Evolutionary conservation across 1,139 yeast genomes (phyloP).

Genomic region (Pichia sp.): DNA sequence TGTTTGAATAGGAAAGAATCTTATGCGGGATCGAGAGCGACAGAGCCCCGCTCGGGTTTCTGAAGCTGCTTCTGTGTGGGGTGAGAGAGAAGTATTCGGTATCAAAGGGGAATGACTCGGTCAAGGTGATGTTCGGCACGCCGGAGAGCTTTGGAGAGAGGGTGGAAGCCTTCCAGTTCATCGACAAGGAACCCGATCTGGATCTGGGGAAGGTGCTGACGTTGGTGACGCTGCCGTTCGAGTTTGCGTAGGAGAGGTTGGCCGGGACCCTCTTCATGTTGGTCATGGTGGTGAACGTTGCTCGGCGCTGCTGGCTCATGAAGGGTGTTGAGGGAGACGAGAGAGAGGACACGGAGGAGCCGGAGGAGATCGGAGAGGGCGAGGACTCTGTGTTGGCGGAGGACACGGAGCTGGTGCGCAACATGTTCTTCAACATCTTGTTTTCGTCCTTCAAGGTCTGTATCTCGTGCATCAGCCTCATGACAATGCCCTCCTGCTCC

Average conservation of each 20-base stretch:
- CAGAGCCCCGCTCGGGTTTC: neutral
- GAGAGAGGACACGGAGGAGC: constrained; percentile 20
- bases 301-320: constrained; percentile 24
- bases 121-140: neutral
- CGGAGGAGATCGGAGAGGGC: constrained; percentile 4
- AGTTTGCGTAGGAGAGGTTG: constrained; percentile 3
- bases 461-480: constrained; percentile 55
- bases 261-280: constrained; percentile 15
- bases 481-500: constrained; percentile 64
- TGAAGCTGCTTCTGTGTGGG: neutral
- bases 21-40: neutral
- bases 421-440: constrained; percentile 30
- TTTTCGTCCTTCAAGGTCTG: constrained; percentile 50
- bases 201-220: constrained; percentile 11
- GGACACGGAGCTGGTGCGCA: constrained; percentile 3
- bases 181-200: constrained; percentile 9
- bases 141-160: neutral
- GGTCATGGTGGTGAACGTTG: constrained; percentile 21
- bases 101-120: constrained; percentile 6
- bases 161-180: neutral
- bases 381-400: constrained; percentile 8
- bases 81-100: constrained; percentile 2
- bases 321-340: constrained; percentile 13
- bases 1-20: neutral
- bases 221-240: constrained; percentile 4